These are phyloP conservation scores for Exidia glandulosa DNA, from an alignment of 768 basidiomycete species.

Conservation along the genomic window DNA sequence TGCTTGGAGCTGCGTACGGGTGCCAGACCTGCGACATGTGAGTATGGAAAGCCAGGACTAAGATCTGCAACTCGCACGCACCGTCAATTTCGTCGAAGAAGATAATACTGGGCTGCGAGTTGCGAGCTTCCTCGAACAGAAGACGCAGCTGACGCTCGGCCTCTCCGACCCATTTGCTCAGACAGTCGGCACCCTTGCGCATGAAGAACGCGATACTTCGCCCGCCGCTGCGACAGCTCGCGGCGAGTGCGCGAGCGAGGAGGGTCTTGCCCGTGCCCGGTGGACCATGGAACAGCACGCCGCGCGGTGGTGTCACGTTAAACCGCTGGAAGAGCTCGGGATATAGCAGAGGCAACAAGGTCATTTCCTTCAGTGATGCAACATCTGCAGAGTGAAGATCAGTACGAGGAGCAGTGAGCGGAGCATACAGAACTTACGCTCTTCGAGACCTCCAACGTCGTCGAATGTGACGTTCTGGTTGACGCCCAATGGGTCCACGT, in stretches of 20 bases:
- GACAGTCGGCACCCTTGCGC: constrained; percentile 96
- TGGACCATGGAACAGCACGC: constrained; percentile 95
- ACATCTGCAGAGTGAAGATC: constrained; percentile 56
- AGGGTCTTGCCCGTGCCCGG: constrained; percentile 98
- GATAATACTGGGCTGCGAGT: constrained; percentile 90
- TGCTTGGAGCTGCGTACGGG: constrained; percentile 98
- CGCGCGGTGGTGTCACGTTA: constrained; percentile 87
- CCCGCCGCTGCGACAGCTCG: constrained; percentile 79
- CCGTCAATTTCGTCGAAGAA: constrained; percentile 99
- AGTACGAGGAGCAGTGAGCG: not conserved
- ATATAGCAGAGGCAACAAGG: constrained; percentile 85
- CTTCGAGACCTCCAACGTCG: constrained; percentile 91
- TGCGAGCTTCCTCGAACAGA: constrained; percentile 90
- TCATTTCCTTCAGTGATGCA: constrained; percentile 97
- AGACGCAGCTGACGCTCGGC: constrained; percentile 92
- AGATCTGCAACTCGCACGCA: too few species aligned
- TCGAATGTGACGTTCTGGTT: constrained; percentile 92
- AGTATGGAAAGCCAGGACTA: too few species aligned
- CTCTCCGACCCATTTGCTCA: constrained; percentile 99
- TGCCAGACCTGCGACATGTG: too few species aligned
- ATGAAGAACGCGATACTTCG: constrained; percentile 97
- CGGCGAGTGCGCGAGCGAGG: constrained; percentile 85
- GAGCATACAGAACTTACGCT: constrained; percentile 45
- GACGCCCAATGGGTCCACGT: constrained; percentile 91
- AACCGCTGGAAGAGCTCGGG: constrained; percentile 95